Conservation (phyloP, 352 stramenopile species). For the Globisporangium apiculatum region DNA sequence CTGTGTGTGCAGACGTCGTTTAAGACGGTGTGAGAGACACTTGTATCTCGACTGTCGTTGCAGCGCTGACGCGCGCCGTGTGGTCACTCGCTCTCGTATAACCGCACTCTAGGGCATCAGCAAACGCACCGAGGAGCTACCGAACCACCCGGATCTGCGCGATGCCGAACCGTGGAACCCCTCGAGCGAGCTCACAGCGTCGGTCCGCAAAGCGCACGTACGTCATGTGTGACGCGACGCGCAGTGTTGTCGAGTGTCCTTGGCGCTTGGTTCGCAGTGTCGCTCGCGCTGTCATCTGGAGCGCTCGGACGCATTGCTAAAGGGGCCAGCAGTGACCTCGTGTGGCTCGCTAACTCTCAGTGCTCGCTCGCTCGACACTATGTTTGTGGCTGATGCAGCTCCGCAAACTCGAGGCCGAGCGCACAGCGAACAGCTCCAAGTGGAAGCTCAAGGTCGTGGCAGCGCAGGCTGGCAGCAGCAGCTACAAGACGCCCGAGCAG, state of each 20-base stretch:
- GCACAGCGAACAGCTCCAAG: slow-evolving; percentile 34
- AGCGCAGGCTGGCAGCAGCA: slow-evolving; percentile 6
- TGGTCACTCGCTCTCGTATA: not conserved
- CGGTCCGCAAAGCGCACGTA: slow-evolving; percentile 44
- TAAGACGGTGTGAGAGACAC: not conserved
- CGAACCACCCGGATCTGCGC: slow-evolving; percentile 56
- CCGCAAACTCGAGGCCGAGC: slow-evolving; percentile 21
- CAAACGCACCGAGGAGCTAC: slow-evolving; percentile 73
- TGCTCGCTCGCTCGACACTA: too few relatives aligned
- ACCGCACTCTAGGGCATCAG: slow-evolving; percentile 30
- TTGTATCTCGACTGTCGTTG: not conserved
- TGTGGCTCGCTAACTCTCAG: too few relatives aligned
- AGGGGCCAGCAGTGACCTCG: too few relatives aligned
- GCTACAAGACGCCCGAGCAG: slow-evolving; percentile 55
- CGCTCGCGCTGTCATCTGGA: not conserved
- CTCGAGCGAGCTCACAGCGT: slow-evolving; percentile 42
- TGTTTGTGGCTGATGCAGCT: slow-evolving; percentile 16
- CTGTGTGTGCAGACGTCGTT: not conserved
- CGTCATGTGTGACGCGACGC: not conserved
- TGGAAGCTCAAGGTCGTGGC: slow-evolving; percentile 35
- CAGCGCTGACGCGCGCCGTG: not conserved
- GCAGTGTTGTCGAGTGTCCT: not conserved
- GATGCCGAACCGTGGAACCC: slow-evolving; percentile 57
- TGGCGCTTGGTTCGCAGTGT: not conserved
- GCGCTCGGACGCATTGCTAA: not conserved